These are phyloP conservation scores for Chalciporus pseudorubinellus DNA, from an alignment of 768 basidiomycete genomes.

Conservation along the genomic window DNA sequence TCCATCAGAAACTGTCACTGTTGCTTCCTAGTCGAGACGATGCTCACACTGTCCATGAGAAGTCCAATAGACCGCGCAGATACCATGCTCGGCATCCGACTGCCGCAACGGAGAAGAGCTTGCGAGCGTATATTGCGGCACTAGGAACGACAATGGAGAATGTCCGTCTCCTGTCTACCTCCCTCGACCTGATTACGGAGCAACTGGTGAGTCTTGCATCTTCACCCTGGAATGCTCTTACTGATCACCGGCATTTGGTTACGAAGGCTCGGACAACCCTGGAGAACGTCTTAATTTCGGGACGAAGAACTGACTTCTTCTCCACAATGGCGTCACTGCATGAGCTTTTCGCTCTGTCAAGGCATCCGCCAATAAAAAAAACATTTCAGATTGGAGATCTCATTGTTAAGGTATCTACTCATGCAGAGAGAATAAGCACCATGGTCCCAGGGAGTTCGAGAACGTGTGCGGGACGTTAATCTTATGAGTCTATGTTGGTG, in stretches of 20 bases:
- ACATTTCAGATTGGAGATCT: conserved; percentile 6
- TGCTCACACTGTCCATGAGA: neutral
- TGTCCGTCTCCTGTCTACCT: conserved; percentile 18
- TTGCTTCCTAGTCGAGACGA: neutral
- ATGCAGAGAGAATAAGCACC: conserved; percentile 13
- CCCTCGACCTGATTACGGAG: conserved; percentile 30
- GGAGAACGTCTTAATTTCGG: conserved; percentile 9
- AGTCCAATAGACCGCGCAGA: conserved; percentile 5
- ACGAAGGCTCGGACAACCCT: conserved; percentile 19
- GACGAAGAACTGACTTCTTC: conserved; percentile 8
- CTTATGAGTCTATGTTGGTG: conserved; percentile 11
- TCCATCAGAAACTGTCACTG: conserved; percentile 14
- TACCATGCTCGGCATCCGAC: neutral
- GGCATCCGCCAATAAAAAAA: conserved; percentile 5
- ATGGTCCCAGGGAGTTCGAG: conserved; percentile 24
- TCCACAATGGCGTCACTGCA: conserved; percentile 18
- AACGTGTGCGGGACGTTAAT: conserved; percentile 15
- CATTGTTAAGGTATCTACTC: neutral
- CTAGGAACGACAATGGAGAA: conserved; percentile 23
- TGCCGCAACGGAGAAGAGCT: conserved; percentile 6
- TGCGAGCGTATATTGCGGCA: conserved; percentile 15
- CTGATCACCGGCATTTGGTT: conserved; percentile 9
- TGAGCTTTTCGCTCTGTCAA: conserved; percentile 22
- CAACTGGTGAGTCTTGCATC: conserved; percentile 18
- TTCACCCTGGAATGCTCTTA: neutral